These are phyloP conservation scores for Fusarium virguliforme DNA, from an alignment of 2,329 filamentous ascomycete species.

Conservation along the genomic window DNA sequence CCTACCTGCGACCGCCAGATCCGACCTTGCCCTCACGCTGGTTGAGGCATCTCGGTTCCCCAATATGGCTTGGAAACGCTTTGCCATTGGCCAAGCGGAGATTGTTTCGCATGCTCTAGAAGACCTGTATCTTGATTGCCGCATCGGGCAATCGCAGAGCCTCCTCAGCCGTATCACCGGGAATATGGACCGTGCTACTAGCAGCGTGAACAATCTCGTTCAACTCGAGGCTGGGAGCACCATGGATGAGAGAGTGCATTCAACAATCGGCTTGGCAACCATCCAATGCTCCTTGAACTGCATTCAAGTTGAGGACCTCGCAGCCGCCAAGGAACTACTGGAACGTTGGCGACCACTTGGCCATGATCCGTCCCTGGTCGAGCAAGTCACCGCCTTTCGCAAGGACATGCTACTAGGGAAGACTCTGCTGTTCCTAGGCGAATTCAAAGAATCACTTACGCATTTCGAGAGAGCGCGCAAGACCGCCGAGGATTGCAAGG, in stretches of 20 bases:
- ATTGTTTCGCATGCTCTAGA: not conserved
- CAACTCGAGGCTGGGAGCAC: not conserved
- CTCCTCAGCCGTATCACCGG: not conserved
- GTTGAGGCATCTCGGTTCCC: conserved; percentile 18
- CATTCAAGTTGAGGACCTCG: conserved; percentile 9
- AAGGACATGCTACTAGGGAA: conserved; percentile 13
- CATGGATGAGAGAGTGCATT: conserved; percentile 7
- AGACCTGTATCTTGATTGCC: not conserved
- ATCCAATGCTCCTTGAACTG: conserved; percentile 12
- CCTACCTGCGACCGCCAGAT: not conserved
- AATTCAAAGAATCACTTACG: not conserved
- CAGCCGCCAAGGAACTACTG: not conserved
- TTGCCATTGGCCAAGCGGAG: not conserved
- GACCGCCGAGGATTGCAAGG: not conserved
- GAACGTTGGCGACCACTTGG: not conserved
- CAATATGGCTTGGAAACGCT: conserved; percentile 11
- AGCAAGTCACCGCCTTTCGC: conserved; percentile 1
- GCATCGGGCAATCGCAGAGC: not conserved
- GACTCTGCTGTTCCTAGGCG: not conserved
- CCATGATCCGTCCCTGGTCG: not conserved
- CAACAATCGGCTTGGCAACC: not conserved
- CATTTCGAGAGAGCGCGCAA: not conserved
- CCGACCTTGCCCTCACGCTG: conserved; percentile 11
- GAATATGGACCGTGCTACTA: not conserved
- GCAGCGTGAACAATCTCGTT: not conserved